Conservation (phyloP, 1,139 yeast genomes). For the Geotrichum carabidarum region DNA sequence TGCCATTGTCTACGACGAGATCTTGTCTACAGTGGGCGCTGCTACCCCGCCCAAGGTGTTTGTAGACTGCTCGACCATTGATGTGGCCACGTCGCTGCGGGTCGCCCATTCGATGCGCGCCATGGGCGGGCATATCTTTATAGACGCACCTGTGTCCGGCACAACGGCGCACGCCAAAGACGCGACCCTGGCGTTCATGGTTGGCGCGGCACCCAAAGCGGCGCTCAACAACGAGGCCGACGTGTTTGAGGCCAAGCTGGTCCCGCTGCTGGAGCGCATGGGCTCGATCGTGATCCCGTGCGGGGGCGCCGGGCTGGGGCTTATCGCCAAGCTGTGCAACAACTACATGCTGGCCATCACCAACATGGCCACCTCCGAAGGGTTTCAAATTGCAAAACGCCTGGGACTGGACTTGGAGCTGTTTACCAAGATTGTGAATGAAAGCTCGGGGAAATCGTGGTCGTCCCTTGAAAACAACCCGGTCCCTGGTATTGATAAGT, state of each 20-base stretch:
- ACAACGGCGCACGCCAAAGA: slow-evolving; percentile 57
- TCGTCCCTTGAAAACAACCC: slow-evolving; percentile 58
- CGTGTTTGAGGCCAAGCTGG: slow-evolving; percentile 35
- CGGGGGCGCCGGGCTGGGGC: slow-evolving; percentile 55
- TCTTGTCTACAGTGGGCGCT: slow-evolving; percentile 29
- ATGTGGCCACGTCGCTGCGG: slow-evolving; percentile 47
- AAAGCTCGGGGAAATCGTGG: slow-evolving; percentile 62
- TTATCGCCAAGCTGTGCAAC: slow-evolving; percentile 57
- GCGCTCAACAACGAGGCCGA: slow-evolving; percentile 31
- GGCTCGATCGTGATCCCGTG: slow-evolving; percentile 54
- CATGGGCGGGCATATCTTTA: slow-evolving; percentile 36
- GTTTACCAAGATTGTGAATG: slow-evolving; percentile 51
- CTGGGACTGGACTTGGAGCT: slow-evolving; percentile 48
- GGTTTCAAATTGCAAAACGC: slow-evolving; percentile 53
- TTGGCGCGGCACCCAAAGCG: slow-evolving; percentile 35
- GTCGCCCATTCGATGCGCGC: slow-evolving; percentile 29
- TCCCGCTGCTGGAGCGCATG: slow-evolving; percentile 43
- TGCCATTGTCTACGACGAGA: slow-evolving; percentile 42
- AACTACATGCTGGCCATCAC: slow-evolving; percentile 55
- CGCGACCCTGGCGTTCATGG: slow-evolving; percentile 55
- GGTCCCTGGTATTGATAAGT: slow-evolving; percentile 48
- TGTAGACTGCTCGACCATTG: slow-evolving; percentile 57
- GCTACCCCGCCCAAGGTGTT: slow-evolving; percentile 24
- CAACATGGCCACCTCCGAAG: slow-evolving; percentile 57
- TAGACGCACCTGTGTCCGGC: slow-evolving; percentile 63